Percentiles rank a stretch among this genome's conserved stretches.
Conservation (phyloP, 768 basidiomycete species). For the Filobasidium floriforme region DNA sequence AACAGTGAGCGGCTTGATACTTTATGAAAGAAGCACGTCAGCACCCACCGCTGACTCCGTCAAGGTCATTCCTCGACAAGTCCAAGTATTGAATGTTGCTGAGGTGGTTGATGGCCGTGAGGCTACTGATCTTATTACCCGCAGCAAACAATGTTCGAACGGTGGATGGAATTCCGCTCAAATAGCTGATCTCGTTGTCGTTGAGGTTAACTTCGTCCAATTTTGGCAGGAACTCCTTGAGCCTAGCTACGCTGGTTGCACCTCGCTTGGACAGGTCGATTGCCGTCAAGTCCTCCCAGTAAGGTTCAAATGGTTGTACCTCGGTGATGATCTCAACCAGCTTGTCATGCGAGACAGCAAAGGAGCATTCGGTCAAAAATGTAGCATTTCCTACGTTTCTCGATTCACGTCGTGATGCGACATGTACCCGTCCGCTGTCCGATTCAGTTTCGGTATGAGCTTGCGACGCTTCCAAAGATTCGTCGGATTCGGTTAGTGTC, state of each 20-base stretch:
- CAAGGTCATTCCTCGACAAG: slow-evolving; percentile 80
- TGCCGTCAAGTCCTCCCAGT: slow-evolving; percentile 72
- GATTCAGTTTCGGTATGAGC: not conserved
- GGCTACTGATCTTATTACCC: slow-evolving; percentile 62
- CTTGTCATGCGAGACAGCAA: slow-evolving; percentile 83
- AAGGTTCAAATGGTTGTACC: slow-evolving; percentile 84
- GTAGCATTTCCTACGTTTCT: slow-evolving; percentile 50
- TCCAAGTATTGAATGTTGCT: slow-evolving; percentile 79
- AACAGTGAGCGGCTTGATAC: not conserved
- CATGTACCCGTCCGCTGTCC: not conserved
- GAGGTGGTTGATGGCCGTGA: slow-evolving; percentile 84
- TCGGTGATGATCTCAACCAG: slow-evolving; percentile 90
- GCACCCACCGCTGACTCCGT: slow-evolving; percentile 73
- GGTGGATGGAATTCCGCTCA: slow-evolving; percentile 47
- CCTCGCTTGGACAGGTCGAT: slow-evolving; percentile 69
- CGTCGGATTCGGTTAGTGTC: not conserved
- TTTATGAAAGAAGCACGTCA: not conserved
- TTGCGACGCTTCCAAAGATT: slow-evolving; percentile 33
- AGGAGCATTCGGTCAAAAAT: slow-evolving; percentile 93
- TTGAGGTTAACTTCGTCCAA: slow-evolving; percentile 62
- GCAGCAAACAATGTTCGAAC: slow-evolving; percentile 44
- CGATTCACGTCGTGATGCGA: not conserved
- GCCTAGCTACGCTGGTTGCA: slow-evolving; percentile 69
- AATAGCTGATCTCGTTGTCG: slow-evolving; percentile 46
- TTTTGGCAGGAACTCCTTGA: slow-evolving; percentile 82